phyloP scores from a whole-genome alignment of 2,329 filamentous ascomycete species.

The Neofusicoccum laricinum region DNA sequence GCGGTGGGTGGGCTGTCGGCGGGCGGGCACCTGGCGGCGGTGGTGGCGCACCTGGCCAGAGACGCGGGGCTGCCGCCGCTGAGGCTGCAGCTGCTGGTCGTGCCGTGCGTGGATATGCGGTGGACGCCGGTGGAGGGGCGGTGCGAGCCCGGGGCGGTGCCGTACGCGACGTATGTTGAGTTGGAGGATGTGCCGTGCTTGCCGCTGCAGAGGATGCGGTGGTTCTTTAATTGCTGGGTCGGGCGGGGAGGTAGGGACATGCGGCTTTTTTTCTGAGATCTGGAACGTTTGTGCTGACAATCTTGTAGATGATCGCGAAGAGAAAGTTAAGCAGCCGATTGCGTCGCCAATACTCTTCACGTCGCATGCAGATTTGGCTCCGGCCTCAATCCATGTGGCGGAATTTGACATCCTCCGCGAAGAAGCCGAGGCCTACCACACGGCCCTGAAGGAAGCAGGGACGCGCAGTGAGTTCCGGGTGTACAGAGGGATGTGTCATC shows the following conservation, averaged over 20 bases:
- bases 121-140: slow-evolving; percentile 22
- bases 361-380: background rate
- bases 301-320: background rate
- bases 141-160: slow-evolving; percentile 23
- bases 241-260: background rate
- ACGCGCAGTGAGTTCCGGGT: slow-evolving; percentile 12
- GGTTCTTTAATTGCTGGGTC: background rate
- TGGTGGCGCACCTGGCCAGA: too few species aligned
- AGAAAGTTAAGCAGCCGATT: background rate
- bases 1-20: slow-evolving; percentile 33
- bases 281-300: background rate
- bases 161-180: background rate
- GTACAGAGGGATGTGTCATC: background rate
- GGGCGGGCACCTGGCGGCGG: slow-evolving; percentile 18
- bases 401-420: slow-evolving; percentile 34
- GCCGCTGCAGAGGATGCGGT: background rate
- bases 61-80: background rate
- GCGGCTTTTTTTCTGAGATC: too few species aligned
- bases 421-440: slow-evolving; percentile 30
- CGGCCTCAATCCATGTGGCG: slow-evolving; percentile 29
- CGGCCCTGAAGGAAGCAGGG: slow-evolving; percentile 8
- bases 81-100: slow-evolving; percentile 23
- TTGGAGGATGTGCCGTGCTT: background rate
- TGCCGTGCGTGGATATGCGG: slow-evolving; percentile 28
- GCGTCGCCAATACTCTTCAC: background rate